A percentile compares a stretch with the other conserved stretches of the same genome.
These are phyloP conservation scores for Melaleuca quinquenervia DNA, from an alignment of 345 rosid species.

Conservation along the genomic window DNA sequence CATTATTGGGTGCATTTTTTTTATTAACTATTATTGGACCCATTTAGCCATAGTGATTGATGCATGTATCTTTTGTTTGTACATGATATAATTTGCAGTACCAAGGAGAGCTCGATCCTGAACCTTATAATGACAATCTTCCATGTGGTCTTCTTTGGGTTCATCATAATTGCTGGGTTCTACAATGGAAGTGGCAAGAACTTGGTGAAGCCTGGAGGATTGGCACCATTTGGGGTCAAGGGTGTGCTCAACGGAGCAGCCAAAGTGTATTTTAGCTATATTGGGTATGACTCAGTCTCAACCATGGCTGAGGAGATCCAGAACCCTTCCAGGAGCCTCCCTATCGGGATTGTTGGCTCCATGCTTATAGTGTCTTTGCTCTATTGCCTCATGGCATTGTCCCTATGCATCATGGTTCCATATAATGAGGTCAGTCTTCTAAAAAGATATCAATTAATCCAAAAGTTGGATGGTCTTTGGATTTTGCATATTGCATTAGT, in stretches of 20 bases:
- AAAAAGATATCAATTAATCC: neutral
- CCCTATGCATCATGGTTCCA: conserved; percentile 73
- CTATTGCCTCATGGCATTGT: conserved; percentile 80
- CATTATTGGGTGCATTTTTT: neutral
- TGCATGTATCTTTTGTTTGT: neutral
- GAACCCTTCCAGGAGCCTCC: conserved; percentile 73
- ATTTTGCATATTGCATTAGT: neutral
- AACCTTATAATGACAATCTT: conserved; percentile 77
- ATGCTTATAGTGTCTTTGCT: conserved; percentile 57
- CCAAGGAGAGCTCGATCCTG: conserved; percentile 82
- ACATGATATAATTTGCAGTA: conserved; percentile 33
- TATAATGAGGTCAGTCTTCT: conserved; percentile 48
- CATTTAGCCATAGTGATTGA: neutral
- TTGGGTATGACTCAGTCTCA: conserved; percentile 89
- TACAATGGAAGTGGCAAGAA: conserved; percentile 43
- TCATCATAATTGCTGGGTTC: conserved; percentile 61
- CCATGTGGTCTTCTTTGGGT: conserved; percentile 77
- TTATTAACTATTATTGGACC: neutral
- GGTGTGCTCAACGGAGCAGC: conserved; percentile 87
- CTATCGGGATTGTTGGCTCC: conserved; percentile 75
- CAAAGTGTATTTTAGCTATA: conserved; percentile 77
- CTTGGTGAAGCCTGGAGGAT: conserved; percentile 66
- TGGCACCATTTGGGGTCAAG: conserved; percentile 70
- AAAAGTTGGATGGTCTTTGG: neutral
- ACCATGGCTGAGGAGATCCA: conserved; percentile 94